Evolutionary conservation across 306 rosid genomes (phyloP), one percentile per base, ranked within the genome.

Genomic region (Dicorynia guianensis): DNA sequence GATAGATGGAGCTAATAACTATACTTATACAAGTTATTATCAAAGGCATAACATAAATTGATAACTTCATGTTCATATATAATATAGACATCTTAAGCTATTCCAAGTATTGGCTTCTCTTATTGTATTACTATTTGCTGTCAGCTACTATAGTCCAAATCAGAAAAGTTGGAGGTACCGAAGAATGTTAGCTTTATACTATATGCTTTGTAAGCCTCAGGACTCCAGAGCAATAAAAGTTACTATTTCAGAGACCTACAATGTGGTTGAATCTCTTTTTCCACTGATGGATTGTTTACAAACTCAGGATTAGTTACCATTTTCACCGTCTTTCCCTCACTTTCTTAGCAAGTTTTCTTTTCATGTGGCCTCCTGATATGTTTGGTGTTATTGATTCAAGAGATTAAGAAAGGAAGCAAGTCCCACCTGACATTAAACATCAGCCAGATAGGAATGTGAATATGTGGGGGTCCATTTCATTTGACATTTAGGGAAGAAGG

Each of bases 391-490:
- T 17, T 67, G 70, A 57, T 65, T 73, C 39, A 44, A 46, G 77
- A 34, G 8, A 48, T 73, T 34, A 11, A 60, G 58, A 18, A 46
- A 49, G 9, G 48, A 73, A 73, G 60, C 49, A 58, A 39, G 54
- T 76, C 69, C 42, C 67, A 67, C 57, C 69, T 57, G 57, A 63
- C 64, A 70, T 56, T 36, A 63, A 58, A 76, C 15, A 70, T 44
- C 52, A 69, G 19, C 53, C 12, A 59, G 65, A 60, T 30, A 47
- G 11, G 33, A 53, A 69, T 75, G 56, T 57, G 56, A 81, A 59
- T 25, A 49, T 61, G 34, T 44, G 59, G 56, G 61, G 83, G 76
- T 68, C 72, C 76, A 80, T 80, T 68, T 71, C 34, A 49, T 74
- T 57, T 72, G 75, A 79, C 73, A 46, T 46, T 44, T 42, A 54